phyloP scores from a whole-genome alignment of 768 basidiomycete genomes.

The Psilocybe sp. region DNA sequence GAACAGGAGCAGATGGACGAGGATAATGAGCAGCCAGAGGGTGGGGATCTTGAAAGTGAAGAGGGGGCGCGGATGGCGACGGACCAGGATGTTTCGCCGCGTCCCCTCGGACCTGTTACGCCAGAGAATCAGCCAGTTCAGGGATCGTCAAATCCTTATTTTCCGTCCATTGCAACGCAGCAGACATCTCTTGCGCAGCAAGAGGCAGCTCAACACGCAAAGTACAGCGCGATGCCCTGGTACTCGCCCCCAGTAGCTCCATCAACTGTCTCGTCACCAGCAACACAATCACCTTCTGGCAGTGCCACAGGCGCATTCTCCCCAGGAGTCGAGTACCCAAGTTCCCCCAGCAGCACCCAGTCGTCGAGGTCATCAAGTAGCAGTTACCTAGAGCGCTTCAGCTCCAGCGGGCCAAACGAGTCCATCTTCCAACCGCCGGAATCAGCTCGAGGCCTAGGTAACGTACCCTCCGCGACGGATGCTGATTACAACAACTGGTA shows the following conservation, averaged over 20 bases:
- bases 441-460: neutral
- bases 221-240: neutral
- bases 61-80: too few species aligned
- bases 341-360: neutral
- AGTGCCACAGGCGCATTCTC: conserved; percentile 2
- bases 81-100: too few species aligned
- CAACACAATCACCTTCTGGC: neutral
- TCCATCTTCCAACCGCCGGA: too few species aligned
- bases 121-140: too few species aligned
- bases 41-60: conserved; percentile 3
- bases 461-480: neutral
- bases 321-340: conserved; percentile 13
- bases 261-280: conserved; percentile 12
- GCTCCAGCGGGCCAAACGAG: too few species aligned
- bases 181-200: too few species aligned
- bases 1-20: conserved; percentile 4
- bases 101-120: too few species aligned
- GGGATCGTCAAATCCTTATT: too few species aligned
- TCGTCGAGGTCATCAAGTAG: neutral
- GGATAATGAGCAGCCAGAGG: conserved; percentile 14
- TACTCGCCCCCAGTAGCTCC: conserved; percentile 25
- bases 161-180: too few species aligned
- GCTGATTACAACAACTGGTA: conserved; percentile 6
- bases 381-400: neutral
- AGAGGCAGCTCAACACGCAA: too few species aligned